Conservation (phyloP, 495 filamentous ascomycete species). For the Friedmanniomyces endolithicus region DNA sequence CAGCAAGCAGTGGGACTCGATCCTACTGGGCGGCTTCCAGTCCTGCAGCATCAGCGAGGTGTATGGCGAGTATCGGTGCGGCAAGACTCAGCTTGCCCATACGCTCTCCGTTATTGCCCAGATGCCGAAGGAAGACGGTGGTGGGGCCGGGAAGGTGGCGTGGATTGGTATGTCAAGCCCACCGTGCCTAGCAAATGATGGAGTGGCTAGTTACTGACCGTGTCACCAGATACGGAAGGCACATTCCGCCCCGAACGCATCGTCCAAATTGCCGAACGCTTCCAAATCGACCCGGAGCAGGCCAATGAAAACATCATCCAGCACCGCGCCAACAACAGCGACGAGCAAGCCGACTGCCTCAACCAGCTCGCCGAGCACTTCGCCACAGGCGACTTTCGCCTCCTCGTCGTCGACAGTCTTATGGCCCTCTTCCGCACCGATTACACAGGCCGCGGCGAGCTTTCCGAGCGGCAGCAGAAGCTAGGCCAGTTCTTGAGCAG, state of each 20-base stretch:
- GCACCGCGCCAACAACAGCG: constrained; percentile 59
- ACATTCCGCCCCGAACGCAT: constrained; percentile 66
- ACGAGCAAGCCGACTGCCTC: constrained; percentile 62
- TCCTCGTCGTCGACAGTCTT: constrained; percentile 67
- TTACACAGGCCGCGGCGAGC: constrained; percentile 60
- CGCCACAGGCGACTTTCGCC: constrained; percentile 53
- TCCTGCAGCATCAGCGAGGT: constrained; percentile 69
- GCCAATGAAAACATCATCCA: constrained; percentile 67
- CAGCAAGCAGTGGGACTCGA: constrained; percentile 63
- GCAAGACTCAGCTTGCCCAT: constrained; percentile 47
- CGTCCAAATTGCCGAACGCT: constrained; percentile 61
- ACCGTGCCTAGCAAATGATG: too few relatives aligned
- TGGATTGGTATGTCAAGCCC: constrained; percentile 53
- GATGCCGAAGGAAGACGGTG: constrained; percentile 48
- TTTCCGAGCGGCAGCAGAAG: constrained; percentile 66
- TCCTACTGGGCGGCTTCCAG: constrained; percentile 64
- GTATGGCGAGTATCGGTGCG: constrained; percentile 64
- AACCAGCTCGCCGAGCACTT: constrained; percentile 55
- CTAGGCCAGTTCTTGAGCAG: constrained; percentile 58
- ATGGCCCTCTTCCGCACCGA: constrained; percentile 71
- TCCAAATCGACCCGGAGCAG: constrained; percentile 52
- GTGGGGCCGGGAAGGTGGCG: constrained; percentile 65
- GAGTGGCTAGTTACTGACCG: not conserved
- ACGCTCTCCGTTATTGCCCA: constrained; percentile 35
- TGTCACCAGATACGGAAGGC: constrained; percentile 53